These are phyloP conservation scores for Yamadazyma dushanensis DNA, from an alignment of 1,139 yeast species.

Conservation along the genomic window DNA sequence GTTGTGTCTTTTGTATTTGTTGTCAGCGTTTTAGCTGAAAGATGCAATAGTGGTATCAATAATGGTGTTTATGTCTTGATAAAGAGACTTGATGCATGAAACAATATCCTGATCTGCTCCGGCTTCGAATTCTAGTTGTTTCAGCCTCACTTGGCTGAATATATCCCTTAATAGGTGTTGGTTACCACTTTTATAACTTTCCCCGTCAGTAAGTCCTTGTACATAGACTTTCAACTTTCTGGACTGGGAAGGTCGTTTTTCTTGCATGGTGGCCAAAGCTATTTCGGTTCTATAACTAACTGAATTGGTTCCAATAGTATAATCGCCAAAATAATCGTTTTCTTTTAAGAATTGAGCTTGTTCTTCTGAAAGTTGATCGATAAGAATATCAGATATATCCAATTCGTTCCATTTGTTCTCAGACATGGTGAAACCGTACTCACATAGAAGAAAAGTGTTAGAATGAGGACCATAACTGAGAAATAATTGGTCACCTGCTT, in stretches of 20 bases:
- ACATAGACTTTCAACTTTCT: conserved; percentile 28
- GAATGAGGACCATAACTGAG: conserved; percentile 88
- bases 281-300: conserved; percentile 75
- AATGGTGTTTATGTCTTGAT: neutral
- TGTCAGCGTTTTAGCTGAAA: too few relatives aligned
- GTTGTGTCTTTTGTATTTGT: too few relatives aligned
- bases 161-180: neutral
- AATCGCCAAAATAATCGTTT: conserved; percentile 67
- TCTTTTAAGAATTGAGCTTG: conserved; percentile 50
- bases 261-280: conserved; percentile 67
- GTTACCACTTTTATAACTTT: conserved; percentile 29
- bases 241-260: conserved; percentile 33
- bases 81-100: neutral
- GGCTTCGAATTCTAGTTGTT: neutral
- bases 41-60: too few relatives aligned
- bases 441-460: conserved; percentile 76
- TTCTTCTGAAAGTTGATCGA: conserved; percentile 32
- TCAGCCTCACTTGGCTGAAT: neutral
- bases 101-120: neutral
- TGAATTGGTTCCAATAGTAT: conserved; percentile 57
- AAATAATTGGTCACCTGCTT: conserved; percentile 56
- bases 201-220: conserved; percentile 49
- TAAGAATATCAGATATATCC: conserved; percentile 53
- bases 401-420: conserved; percentile 68
- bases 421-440: conserved; percentile 74